Conservation (phyloP, 1,139 yeast species). For the Eremothecium coryli region DNA sequence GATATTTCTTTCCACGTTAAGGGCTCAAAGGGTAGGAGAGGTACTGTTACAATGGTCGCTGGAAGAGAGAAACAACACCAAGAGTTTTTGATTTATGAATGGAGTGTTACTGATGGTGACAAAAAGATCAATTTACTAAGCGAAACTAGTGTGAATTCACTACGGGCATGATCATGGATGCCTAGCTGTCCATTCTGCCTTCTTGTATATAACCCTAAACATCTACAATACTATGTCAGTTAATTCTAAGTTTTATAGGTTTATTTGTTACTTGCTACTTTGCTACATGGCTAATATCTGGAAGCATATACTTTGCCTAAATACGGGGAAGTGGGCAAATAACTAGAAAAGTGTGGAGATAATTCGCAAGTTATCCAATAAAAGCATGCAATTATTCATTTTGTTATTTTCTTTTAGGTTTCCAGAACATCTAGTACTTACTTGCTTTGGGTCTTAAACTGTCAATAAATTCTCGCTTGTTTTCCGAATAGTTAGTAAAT, state of each 20-base stretch:
- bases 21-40: slow-evolving; percentile 47
- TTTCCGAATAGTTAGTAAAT: slow-evolving; percentile 34
- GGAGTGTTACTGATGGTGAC: slow-evolving; percentile 44
- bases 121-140: slow-evolving; percentile 42
- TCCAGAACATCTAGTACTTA: not conserved
- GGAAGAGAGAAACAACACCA: slow-evolving; percentile 46
- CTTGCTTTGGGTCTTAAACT: slow-evolving; percentile 32
- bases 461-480: slow-evolving; percentile 33
- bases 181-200: not conserved
- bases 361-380: no score
- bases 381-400: no score
- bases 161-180: slow-evolving; percentile 3
- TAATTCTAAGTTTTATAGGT: not conserved
- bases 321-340: no score
- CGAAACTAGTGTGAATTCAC: slow-evolving; percentile 29
- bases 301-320: no score
- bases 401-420: no score
- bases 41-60: slow-evolving; percentile 50
- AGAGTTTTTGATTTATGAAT: slow-evolving; percentile 52
- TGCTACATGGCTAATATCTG: no score
- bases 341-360: no score
- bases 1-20: slow-evolving; percentile 61
- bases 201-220: slow-evolving; percentile 7
- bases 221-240: not conserved
- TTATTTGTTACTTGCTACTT: no score